Base-by-base conservation (phyloP, 768 basidiomycete genomes). In the Hericium erinaceus region DNA sequence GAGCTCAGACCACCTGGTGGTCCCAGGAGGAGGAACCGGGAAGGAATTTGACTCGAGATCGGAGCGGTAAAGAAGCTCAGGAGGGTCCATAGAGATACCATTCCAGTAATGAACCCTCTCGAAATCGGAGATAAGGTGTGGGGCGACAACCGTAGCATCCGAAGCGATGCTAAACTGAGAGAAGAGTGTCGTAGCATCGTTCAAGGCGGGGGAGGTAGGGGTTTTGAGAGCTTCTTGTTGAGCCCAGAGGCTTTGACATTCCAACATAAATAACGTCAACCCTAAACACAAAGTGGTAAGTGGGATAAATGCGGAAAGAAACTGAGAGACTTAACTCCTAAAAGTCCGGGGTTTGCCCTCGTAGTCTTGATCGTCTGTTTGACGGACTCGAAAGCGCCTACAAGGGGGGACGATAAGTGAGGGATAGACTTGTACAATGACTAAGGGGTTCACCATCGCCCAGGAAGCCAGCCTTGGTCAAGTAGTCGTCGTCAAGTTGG, bases 1-100 rank as follows among this genome's bases (percentile, higher is more conserved):
- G 41, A 52, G 2, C 13, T 53, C 4, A 24, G 38, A 24, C 22
- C 22, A 22, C 22, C 2, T 22, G 22, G 22, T 22, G 28, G 26
- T 6, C 48, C n/a, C 18, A n/a, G 16, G 16, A 5, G 12, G n/a
- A 6, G 48, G 48, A 18, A 49, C 20, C 16, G 48, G 8, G 60
- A 61, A 66, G 44, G 54, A 60, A 39, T 57, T 59, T 11, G 48
- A 44, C 26, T 48, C 24, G 51, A 61, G 39, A 37, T 66, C 60
- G 2, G 64, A 64, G 49, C 65, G 65, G 24, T 57, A 66, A 39
- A 66, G 26, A 52, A 66, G 65, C 49, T 63, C 37, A 15, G 65
- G 65, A 57, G 50, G 62, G 57, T 64, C 58, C 40, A 18, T n/a
- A 39, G 65, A 55, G 60, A 66, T 53, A 26, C 65, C 65, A 44